Percentiles rank a stretch among this genome's conserved stretches.
Evolutionary conservation across 352 stramenopile genomes (phyloP).

Genomic region (Phytophthora hibernalis): DNA sequence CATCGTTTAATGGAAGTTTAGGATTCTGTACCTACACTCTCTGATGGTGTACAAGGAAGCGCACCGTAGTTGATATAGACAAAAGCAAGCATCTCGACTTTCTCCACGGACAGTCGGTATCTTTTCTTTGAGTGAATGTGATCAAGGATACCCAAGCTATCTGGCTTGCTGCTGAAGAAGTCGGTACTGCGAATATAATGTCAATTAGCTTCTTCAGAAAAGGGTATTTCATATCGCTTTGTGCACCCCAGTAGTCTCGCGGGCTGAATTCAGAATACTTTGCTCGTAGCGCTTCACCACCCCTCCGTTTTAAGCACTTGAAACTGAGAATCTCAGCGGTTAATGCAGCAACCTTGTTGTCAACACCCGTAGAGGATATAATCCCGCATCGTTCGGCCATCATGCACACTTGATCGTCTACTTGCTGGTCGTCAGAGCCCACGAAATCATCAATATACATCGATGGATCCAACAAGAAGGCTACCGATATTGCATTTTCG

Average conservation of each 20-base stretch:
- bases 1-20: no score
- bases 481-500: conserved; percentile 16
- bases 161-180: conserved; percentile 19
- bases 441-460: conserved; percentile 15
- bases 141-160: conserved; percentile 15
- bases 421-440: conserved; percentile 8
- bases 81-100: no score
- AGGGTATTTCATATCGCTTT: conserved; percentile 10
- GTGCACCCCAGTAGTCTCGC: conserved; percentile 11
- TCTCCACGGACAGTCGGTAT: conserved; percentile 8
- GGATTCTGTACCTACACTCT: no score
- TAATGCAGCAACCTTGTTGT: background rate
- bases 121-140: conserved; percentile 22
- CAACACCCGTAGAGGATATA: conserved; percentile 1
- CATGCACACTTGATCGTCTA: conserved; percentile 16
- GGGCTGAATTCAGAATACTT: conserved; percentile 7
- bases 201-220: conserved; percentile 14
- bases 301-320: conserved; percentile 2
- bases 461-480: conserved; percentile 9
- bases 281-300: conserved; percentile 4
- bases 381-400: conserved; percentile 1
- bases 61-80: conserved; percentile 19
- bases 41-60: conserved; percentile 11
- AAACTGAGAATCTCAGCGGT: no score
- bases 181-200: conserved; percentile 11